Percentiles rank a stretch among this genome's conserved stretches.
Evolutionary conservation across 257 asterid species (phyloP).

Genomic region (Forsythia suspensa): DNA sequence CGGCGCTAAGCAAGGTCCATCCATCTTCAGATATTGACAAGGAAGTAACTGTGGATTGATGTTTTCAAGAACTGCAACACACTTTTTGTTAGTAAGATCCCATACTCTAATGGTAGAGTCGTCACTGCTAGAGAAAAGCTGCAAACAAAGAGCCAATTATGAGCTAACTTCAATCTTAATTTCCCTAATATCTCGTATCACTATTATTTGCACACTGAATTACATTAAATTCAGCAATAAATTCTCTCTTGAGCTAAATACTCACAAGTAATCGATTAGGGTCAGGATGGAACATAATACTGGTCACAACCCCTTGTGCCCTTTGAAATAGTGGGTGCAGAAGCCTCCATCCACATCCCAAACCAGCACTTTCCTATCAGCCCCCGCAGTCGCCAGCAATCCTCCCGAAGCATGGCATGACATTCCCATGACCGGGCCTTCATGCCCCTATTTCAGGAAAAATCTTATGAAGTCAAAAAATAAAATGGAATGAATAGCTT

Average conservation of each 20-base stretch:
- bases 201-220: neutral
- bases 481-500: neutral
- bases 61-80: slow-evolving; percentile 72
- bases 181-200: slow-evolving; percentile 1
- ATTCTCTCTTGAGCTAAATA: slow-evolving; percentile 17
- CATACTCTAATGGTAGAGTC: slow-evolving; percentile 75
- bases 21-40: slow-evolving; percentile 88
- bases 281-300: slow-evolving; percentile 78
- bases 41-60: slow-evolving; percentile 89
- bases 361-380: slow-evolving; percentile 90
- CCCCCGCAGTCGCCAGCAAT: slow-evolving; percentile 93
- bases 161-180: slow-evolving; percentile 10
- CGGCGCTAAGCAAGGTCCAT: slow-evolving; percentile 82
- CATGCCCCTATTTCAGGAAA: slow-evolving; percentile 65
- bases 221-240: neutral
- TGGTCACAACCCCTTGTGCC: slow-evolving; percentile 89
- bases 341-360: slow-evolving; percentile 98
- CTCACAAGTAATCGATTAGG: slow-evolving; percentile 76
- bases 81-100: slow-evolving; percentile 79
- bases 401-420: slow-evolving; percentile 96
- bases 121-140: slow-evolving; percentile 91
- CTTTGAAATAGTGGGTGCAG: slow-evolving; percentile 92
- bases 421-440: slow-evolving; percentile 95
- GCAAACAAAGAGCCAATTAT: slow-evolving; percentile 20
- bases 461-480: neutral